These are phyloP conservation scores for Agaricales sp. DNA, from an alignment of 1,284 basidiomycete species.

Conservation along the genomic window DNA sequence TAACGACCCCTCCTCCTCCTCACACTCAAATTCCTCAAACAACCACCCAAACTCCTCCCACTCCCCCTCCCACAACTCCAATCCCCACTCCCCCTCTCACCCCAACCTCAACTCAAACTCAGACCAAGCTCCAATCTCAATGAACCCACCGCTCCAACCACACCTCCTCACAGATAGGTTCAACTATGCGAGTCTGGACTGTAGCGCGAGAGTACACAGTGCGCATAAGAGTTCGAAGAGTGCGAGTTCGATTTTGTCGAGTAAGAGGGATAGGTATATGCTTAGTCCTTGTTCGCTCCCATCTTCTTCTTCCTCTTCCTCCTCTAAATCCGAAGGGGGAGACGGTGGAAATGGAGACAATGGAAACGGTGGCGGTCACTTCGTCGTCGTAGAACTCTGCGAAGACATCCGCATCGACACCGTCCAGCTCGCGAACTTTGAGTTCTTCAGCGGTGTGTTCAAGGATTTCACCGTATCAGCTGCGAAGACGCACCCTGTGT, in stretches of 20 bases:
- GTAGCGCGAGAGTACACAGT: slow-evolving; percentile 85
- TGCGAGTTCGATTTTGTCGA: slow-evolving; percentile 75
- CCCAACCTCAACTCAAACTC: too few relatives aligned
- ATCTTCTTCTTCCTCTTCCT: too few relatives aligned
- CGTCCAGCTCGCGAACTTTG: slow-evolving; percentile 92
- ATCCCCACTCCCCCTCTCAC: too few relatives aligned
- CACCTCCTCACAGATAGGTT: slow-evolving; percentile 57
- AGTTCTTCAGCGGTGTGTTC: slow-evolving; percentile 97
- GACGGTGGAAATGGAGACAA: not conserved
- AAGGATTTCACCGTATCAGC: slow-evolving; percentile 86
- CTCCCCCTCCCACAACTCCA: too few relatives aligned
- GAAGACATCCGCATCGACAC: slow-evolving; percentile 96
- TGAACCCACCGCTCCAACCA: not conserved
- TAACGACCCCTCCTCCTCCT: not conserved
- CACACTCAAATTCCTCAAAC: not conserved
- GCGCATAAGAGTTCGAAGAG: slow-evolving; percentile 81
- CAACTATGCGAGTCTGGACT: slow-evolving; percentile 92
- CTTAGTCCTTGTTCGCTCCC: slow-evolving; percentile 79
- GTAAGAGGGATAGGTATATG: slow-evolving; percentile 95
- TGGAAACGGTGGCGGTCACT: slow-evolving; percentile 48
- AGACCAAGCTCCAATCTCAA: too few relatives aligned
- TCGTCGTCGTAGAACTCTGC: slow-evolving; percentile 92
- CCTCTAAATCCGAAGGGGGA: not conserved
- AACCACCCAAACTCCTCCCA: too few relatives aligned
- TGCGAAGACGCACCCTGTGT: slow-evolving; percentile 59